phyloP scores from a whole-genome alignment of 345 rosid genomes.

The Acer yangbiense region DNA sequence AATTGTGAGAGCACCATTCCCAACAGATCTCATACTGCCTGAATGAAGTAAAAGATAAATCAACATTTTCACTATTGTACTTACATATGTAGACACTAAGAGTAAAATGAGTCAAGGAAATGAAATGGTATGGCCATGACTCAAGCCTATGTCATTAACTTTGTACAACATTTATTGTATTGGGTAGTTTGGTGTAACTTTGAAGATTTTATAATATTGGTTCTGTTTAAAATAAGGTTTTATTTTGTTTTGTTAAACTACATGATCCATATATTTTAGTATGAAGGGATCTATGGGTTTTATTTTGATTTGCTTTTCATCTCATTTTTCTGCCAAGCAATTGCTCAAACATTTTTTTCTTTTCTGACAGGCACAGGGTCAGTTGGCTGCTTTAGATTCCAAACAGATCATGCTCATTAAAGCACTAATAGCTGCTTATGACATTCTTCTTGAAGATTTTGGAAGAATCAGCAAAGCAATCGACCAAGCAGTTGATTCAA shows the following conservation, averaged over 20 bases:
- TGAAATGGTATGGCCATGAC: not conserved
- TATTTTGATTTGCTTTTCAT: not conserved
- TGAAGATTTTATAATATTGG: not conserved
- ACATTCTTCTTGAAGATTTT: slow-evolving; percentile 61
- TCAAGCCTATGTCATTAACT: not conserved
- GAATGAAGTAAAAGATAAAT: not conserved
- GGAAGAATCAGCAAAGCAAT: slow-evolving; percentile 65
- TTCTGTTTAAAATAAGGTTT: not conserved
- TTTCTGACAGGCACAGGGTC: slow-evolving; percentile 37
- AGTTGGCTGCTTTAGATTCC: slow-evolving; percentile 43
- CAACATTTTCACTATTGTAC: not conserved
- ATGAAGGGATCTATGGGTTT: not conserved
- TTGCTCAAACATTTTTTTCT: not conserved
- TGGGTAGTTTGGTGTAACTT: not conserved
- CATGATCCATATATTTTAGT: not conserved
- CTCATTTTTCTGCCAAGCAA: not conserved
- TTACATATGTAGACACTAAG: not conserved
- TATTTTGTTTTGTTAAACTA: slow-evolving; percentile 6
- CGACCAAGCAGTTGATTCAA: slow-evolving; percentile 51
- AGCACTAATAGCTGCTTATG: slow-evolving; percentile 66
- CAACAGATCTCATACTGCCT: not conserved
- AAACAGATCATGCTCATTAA: slow-evolving; percentile 55
- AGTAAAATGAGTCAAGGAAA: too few relatives aligned
- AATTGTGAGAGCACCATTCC: not conserved
- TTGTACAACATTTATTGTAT: not conserved